These are phyloP conservation scores for Epicoccum nigrum DNA, from an alignment of 2,329 filamentous ascomycete genomes.

Conservation along the genomic window DNA sequence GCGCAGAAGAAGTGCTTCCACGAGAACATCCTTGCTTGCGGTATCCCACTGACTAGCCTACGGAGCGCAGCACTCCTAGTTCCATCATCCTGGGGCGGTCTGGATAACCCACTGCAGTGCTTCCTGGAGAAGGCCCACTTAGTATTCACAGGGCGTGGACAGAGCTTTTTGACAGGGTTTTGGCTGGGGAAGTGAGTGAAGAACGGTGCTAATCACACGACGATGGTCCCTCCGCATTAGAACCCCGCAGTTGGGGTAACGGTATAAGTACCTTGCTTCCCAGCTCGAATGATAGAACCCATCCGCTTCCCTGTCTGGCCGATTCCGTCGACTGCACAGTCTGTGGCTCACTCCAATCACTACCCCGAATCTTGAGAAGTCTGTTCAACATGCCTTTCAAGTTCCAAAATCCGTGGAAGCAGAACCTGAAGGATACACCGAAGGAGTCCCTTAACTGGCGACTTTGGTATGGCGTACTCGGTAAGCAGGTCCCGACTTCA, in stretches of 20 bases:
- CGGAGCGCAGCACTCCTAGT: not conserved
- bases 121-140: slow-evolving; percentile 14
- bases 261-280: slow-evolving; percentile 13
- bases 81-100: slow-evolving; percentile 2
- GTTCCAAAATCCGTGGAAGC: slow-evolving; percentile 42
- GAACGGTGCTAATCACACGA: not conserved
- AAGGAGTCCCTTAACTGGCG: slow-evolving; percentile 77
- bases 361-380: not conserved
- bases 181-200: slow-evolving; percentile 5
- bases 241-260: slow-evolving; percentile 7
- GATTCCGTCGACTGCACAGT: slow-evolving; percentile 17
- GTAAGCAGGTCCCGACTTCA: slow-evolving; percentile 22
- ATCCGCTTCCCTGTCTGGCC: slow-evolving; percentile 16
- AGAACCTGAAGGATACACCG: slow-evolving; percentile 67
- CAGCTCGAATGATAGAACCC: not conserved
- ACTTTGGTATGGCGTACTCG: slow-evolving; percentile 75
- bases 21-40: slow-evolving; percentile 1
- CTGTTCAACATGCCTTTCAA: slow-evolving; percentile 35
- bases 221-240: slow-evolving; percentile 12
- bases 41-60: slow-evolving; percentile 5
- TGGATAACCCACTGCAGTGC: not conserved
- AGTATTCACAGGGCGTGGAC: not conserved
- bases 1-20: slow-evolving; percentile 5
- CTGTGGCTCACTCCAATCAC: slow-evolving; percentile 10
- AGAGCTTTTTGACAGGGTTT: slow-evolving; percentile 1